These are phyloP conservation scores for Vaccinium myrtillus DNA, from an alignment of 148 eudicot genomes.

Conservation along the genomic window DNA sequence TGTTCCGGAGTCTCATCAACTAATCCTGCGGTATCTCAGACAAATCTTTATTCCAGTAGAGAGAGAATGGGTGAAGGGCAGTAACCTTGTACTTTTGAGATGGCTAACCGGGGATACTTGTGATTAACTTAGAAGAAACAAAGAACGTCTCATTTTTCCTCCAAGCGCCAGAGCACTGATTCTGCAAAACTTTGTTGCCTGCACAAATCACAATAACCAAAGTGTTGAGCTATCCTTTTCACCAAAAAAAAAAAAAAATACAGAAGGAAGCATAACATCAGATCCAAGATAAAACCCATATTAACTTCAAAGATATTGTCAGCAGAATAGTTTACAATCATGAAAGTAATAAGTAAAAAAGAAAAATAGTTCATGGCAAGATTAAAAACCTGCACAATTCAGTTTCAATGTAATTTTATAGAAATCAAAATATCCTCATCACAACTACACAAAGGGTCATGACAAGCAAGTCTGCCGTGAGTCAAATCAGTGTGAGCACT, in stretches of 20 bases:
- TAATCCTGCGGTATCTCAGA: background rate
- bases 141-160: slow-evolving; percentile 36
- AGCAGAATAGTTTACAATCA: too few species aligned
- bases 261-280: background rate
- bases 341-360: too few species aligned
- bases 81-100: background rate
- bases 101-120: background rate
- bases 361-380: too few species aligned
- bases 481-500: too few species aligned
- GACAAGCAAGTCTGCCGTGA: too few species aligned
- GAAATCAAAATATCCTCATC: too few species aligned
- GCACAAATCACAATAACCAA: slow-evolving; percentile 23
- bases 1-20: background rate
- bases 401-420: too few species aligned
- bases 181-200: slow-evolving; percentile 90
- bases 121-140: background rate
- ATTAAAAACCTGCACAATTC: too few species aligned
- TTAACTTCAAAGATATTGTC: background rate
- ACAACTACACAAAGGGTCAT: too few species aligned
- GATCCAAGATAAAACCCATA: too few species aligned
- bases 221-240: background rate
- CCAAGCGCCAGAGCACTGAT: slow-evolving; percentile 58
- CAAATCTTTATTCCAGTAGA: background rate
- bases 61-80: background rate
- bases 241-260: background rate